A percentile compares a stretch with the other conserved stretches of the same genome.
Evolutionary conservation across 345 rosid genomes (phyloP).

Genomic region (Psidium guajava): DNA sequence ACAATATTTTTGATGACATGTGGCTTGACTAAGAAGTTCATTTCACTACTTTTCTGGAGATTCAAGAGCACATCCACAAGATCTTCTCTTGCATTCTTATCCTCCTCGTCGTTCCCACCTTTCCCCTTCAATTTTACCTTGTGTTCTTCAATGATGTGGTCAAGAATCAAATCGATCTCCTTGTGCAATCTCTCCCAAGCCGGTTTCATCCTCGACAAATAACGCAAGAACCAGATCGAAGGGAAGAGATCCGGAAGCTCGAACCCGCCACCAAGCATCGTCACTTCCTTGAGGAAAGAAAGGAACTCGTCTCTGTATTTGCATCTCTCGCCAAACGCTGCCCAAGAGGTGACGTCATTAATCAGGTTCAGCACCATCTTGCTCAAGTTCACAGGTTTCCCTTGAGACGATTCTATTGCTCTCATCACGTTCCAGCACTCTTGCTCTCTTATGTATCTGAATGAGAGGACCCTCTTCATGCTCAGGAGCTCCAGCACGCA

Average conservation of each 20-base stretch:
- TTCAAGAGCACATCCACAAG: constrained; percentile 21
- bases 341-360: constrained; percentile 7
- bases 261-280: constrained; percentile 10
- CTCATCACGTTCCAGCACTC: constrained; percentile 2
- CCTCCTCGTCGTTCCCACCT: neutral
- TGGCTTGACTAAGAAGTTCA: constrained; percentile 6
- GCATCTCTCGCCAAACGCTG: constrained; percentile 20
- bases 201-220: constrained; percentile 3
- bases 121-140: neutral
- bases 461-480: neutral
- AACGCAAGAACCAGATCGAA: constrained; percentile 6
- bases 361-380: constrained; percentile 4
- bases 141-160: constrained; percentile 18
- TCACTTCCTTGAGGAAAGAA: constrained; percentile 6
- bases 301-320: constrained; percentile 1
- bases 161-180: constrained; percentile 11
- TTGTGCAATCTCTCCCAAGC: constrained; percentile 5
- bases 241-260: constrained; percentile 22
- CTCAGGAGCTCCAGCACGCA: constrained; percentile 3
- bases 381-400: constrained; percentile 7
- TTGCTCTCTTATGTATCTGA: constrained; percentile 2
- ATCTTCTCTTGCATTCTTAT: constrained; percentile 5
- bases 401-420: neutral
- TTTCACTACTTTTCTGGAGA: constrained; percentile 6
- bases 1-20: constrained; percentile 16